These are phyloP conservation scores for Aspergillus hancockii DNA, from an alignment of 495 filamentous ascomycete species.

Conservation along the genomic window DNA sequence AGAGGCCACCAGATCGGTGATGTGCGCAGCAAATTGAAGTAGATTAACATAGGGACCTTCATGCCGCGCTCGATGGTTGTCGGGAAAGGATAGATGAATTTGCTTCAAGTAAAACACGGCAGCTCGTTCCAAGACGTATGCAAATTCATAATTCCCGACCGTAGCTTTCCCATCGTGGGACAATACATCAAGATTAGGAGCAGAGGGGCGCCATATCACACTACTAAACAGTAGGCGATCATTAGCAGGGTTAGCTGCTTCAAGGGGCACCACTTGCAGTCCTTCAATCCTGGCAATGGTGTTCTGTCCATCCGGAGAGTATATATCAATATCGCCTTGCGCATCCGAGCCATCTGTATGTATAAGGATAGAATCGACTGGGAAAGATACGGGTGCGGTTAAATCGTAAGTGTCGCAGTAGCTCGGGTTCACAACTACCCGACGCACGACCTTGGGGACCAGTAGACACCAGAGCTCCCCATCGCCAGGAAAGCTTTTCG, in stretches of 20 bases:
- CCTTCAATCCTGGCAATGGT: not conserved
- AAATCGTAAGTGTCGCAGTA: not conserved
- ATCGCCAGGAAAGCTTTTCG: slow-evolving; percentile 32
- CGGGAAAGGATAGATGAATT: not conserved
- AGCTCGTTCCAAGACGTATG: not conserved
- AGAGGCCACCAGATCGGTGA: too few relatives aligned
- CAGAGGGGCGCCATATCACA: not conserved
- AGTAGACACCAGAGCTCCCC: slow-evolving; percentile 20
- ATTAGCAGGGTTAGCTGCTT: not conserved
- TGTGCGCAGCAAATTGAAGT: too few relatives aligned
- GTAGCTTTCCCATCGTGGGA: not conserved
- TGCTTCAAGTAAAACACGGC: not conserved
- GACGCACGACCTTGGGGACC: not conserved
- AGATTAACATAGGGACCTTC: too few relatives aligned
- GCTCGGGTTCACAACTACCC: not conserved
- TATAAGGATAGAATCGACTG: not conserved
- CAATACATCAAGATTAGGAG: not conserved
- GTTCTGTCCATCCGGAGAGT: not conserved
- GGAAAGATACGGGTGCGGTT: not conserved
- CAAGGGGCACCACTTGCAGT: not conserved
- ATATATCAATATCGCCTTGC: not conserved
- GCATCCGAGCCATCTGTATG: not conserved
- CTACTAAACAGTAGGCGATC: not conserved
- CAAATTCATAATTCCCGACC: not conserved
- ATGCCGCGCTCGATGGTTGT: not conserved